A percentile compares a stretch with the other conserved stretches of the same genome.
phyloP scores from a whole-genome alignment of 2,329 filamentous ascomycete genomes.

The Fusarium vanettenii region DNA sequence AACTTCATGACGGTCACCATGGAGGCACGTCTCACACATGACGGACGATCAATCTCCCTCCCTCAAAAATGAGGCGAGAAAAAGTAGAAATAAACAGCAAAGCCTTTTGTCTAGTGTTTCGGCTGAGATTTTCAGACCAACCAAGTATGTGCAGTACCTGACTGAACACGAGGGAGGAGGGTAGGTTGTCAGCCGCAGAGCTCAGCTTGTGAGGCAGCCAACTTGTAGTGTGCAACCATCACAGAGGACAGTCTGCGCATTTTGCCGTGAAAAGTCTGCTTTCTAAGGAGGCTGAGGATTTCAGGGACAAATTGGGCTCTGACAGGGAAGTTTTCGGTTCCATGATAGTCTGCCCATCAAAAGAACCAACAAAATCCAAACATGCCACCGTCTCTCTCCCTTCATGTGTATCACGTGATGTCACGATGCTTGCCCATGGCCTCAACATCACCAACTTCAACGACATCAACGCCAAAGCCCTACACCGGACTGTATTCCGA shows the following conservation, averaged over 20 bases:
- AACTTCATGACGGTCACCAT: slow-evolving; percentile 24
- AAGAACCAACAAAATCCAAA: neutral
- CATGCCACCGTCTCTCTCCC: neutral
- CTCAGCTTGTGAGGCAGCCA: neutral
- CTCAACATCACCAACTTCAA: neutral
- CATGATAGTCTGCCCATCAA: neutral
- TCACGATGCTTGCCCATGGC: neutral
- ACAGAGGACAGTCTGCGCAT: neutral
- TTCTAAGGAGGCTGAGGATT: neutral
- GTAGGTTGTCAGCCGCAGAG: neutral
- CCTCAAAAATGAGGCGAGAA: neutral
- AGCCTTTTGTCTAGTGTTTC: neutral
- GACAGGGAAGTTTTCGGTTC: neutral
- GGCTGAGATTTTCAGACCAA: neutral
- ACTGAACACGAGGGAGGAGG: neutral
- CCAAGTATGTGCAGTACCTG: neutral
- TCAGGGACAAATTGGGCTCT: neutral
- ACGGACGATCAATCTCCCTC: neutral
- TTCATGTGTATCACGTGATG: neutral
- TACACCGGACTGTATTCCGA: neutral
- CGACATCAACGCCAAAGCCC: neutral
- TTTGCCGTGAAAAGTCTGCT: neutral
- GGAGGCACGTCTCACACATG: neutral
- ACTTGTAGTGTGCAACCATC: neutral
- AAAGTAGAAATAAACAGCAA: slow-evolving; percentile 1